Evolutionary conservation across 495 filamentous ascomycete genomes (phyloP).

Genomic region (Venustampulla echinocandica): DNA sequence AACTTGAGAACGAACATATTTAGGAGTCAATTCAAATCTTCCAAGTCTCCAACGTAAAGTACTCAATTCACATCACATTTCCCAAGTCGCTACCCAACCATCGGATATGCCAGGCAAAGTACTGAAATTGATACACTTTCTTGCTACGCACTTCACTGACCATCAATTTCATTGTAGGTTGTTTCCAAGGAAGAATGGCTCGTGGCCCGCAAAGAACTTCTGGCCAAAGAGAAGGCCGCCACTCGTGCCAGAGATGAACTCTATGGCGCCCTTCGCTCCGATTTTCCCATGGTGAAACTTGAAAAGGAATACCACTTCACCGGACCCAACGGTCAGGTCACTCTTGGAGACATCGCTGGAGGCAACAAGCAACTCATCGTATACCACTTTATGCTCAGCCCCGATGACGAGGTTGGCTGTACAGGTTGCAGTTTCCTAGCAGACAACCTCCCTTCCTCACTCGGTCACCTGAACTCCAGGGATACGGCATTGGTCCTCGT

Average conservation of each 20-base stretch:
- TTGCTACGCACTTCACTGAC: background rate
- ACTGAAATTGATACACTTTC: too few species aligned
- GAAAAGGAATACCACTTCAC: constrained; percentile 31
- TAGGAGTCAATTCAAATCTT: background rate
- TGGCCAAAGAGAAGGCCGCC: constrained; percentile 33
- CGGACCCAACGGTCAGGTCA: constrained; percentile 25
- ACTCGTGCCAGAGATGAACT: constrained; percentile 26
- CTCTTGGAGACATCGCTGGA: constrained; percentile 31
- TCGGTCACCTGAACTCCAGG: constrained; percentile 27
- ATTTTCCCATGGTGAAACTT: constrained; percentile 34
- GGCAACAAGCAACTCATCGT: constrained; percentile 35
- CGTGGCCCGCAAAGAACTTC: constrained; percentile 30
- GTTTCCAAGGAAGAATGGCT: constrained; percentile 31
- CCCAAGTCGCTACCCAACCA: background rate
- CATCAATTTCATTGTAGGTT: constrained; percentile 21
- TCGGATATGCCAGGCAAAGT: background rate
- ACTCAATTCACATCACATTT: background rate
- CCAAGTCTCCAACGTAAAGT: background rate
- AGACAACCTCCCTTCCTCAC: constrained; percentile 31
- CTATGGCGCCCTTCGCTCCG: constrained; percentile 23
- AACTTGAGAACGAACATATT: too few species aligned
- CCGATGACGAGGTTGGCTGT: constrained; percentile 27
- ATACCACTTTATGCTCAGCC: constrained; percentile 40
- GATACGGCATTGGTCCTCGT: constrained; percentile 31
- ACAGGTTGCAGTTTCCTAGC: constrained; percentile 31